Conservation (phyloP, 2,329 filamentous ascomycete species). For the Fusarium luffae region DNA sequence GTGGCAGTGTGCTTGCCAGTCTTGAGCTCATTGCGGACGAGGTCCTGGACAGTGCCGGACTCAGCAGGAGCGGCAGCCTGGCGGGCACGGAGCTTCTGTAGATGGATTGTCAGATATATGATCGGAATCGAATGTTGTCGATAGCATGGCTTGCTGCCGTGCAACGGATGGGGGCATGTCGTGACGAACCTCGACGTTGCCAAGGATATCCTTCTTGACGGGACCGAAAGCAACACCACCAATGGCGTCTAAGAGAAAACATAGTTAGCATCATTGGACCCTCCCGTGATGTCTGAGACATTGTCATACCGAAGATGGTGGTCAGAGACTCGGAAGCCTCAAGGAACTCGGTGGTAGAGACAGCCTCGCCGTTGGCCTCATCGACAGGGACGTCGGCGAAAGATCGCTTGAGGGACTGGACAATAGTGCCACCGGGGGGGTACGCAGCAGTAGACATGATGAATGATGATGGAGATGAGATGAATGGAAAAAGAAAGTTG, state of each 20-base stretch:
- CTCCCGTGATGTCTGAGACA: background rate
- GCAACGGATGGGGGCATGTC: background rate
- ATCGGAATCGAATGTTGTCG: background rate
- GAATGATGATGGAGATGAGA: constrained; percentile 21
- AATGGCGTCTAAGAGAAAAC: constrained; percentile 63
- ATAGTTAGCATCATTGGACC: constrained; percentile 17
- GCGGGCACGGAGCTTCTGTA: constrained; percentile 87
- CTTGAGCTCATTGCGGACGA: constrained; percentile 88
- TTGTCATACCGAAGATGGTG: constrained; percentile 79
- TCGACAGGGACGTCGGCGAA: constrained; percentile 86
- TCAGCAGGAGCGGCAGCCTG: constrained; percentile 81
- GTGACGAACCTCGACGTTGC: constrained; percentile 83
- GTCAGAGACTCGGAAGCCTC: constrained; percentile 89
- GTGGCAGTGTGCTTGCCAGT: constrained; percentile 88
- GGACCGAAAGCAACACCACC: constrained; percentile 83
- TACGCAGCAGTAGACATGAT: constrained; percentile 64
- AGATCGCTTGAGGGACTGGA: constrained; percentile 84
- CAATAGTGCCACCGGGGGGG: constrained; percentile 79
- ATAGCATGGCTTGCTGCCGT: background rate
- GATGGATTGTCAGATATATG: constrained; percentile 31
- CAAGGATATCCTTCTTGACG: constrained; percentile 90
- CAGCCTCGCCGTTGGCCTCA: constrained; percentile 76
- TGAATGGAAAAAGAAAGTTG: constrained; percentile 10
- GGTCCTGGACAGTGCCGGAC: constrained; percentile 85
- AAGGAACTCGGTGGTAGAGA: constrained; percentile 88